phyloP scores from a whole-genome alignment of 371 early-diverging fungal genomes.

The Syncephalastrum monosporum region DNA sequence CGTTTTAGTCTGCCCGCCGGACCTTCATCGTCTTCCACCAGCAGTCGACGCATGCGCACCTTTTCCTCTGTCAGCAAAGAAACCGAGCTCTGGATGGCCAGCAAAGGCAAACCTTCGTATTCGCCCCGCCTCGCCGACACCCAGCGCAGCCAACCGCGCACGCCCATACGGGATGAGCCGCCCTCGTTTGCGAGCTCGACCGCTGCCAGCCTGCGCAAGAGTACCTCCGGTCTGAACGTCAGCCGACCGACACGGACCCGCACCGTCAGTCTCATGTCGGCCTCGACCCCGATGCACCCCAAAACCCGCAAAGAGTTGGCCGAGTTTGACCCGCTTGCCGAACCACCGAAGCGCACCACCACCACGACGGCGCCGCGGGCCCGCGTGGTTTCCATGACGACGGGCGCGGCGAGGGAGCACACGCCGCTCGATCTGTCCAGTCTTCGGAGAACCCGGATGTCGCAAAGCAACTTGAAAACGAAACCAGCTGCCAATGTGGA shows the following conservation, averaged over 20 bases:
- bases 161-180: constrained; percentile 9
- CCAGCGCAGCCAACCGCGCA: constrained; percentile 4
- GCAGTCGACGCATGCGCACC: constrained; percentile 14
- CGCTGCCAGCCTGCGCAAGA: background rate
- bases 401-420: background rate
- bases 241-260: constrained; percentile 13
- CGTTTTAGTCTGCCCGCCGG: constrained; percentile 6
- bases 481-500: no score
- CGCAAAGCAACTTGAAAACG: no score
- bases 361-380: constrained; percentile 3
- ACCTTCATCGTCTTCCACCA: constrained; percentile 12
- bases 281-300: background rate
- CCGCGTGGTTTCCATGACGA: constrained; percentile 16
- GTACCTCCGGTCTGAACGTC: constrained; percentile 3
- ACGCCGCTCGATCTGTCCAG: no score
- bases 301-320: constrained; percentile 5
- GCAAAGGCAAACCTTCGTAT: background rate
- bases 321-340: constrained; percentile 13
- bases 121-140: background rate
- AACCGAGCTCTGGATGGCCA: constrained; percentile 9
- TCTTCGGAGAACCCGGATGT: no score
- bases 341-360: background rate
- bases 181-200: background rate
- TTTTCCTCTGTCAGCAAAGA: constrained; percentile 13
- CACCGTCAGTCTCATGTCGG: constrained; percentile 9